Base-by-base conservation (phyloP, 2,329 filamentous ascomycete species). In the Sarocladiaceae sp. region DNA sequence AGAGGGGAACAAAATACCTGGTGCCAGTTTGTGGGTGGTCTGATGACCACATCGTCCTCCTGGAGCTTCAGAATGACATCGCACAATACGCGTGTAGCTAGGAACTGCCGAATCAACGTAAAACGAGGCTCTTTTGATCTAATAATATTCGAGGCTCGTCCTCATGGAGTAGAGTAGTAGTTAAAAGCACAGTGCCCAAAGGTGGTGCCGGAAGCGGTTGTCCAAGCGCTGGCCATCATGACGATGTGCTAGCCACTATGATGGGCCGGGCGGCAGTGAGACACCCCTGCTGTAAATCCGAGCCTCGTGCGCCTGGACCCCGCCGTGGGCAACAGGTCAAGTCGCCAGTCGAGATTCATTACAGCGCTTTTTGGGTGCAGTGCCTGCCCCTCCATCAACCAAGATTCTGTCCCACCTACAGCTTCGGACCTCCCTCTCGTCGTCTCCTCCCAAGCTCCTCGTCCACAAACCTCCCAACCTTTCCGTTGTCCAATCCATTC, bases 261-360 rank as follows among this genome's bases (percentile, higher is more conserved):
- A 40, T 22, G 37, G 8, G 37, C 4, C 11, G 20, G 11, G 40
- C 3, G 12, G 10, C 40, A 44, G 40, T 15, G 40, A 44, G 22
- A 26, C 23, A 44, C 40, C 40, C 40, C 40, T 44, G 40, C 22
- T 26, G 40, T 44, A 44, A 44, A 44, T 44, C 40, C 4, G 15
- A 22, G 40, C 22, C 40, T 23, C 17, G 40, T 44, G 40, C 40
- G 40, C 23, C 37, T 22, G 18, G 17, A 7, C n/a, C 37, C 37
- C n/a, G 20, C 37, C 37, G 37, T 23, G 20, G 37, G 37, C 37
- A 22, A n/a, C 18, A n/a, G 18, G 37, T 15, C 37, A 6, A n/a
- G 4, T 26, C 23, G 28, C 40, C 17, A 44, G 20, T 8, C 15
- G 17, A n/a, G 28, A 23, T 23, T 12, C 23, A n/a, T 23, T 44